phyloP scores from a whole-genome alignment of 2,329 filamentous ascomycete genomes.

The Pseudogymnoascus sp. region DNA sequence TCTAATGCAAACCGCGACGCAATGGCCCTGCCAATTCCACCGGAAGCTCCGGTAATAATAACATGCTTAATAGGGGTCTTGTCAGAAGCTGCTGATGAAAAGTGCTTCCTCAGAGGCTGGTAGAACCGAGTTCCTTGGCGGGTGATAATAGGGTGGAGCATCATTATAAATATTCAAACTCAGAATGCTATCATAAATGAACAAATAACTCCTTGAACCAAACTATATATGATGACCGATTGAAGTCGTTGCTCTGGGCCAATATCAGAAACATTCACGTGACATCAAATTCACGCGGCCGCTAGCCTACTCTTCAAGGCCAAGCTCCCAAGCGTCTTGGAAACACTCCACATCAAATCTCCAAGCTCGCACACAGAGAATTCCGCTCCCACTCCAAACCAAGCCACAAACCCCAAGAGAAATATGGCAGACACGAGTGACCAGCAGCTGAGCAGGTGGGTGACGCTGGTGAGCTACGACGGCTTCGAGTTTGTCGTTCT shows the following conservation, averaged over 20 bases:
- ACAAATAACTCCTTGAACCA: neutral
- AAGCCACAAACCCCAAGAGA: neutral
- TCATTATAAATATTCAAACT: neutral
- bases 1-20: constrained; percentile 56
- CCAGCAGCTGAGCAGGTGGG: constrained; percentile 50
- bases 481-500: constrained; percentile 70
- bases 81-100: neutral
- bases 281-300: neutral
- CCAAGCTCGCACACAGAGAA: neutral
- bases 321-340: neutral
- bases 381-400: neutral
- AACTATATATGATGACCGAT: neutral
- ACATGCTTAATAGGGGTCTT: constrained; percentile 26
- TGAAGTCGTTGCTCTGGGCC: neutral
- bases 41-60: constrained; percentile 62
- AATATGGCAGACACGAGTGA: neutral
- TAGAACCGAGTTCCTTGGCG: neutral
- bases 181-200: neutral
- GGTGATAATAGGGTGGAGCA: neutral
- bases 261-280: constrained; percentile 8
- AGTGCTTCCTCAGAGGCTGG: neutral
- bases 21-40: constrained; percentile 63
- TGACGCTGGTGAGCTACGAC: constrained; percentile 69
- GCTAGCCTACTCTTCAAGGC: neutral
- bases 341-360: neutral